Base-by-base conservation (phyloP, 1,139 yeast species). In the Suhomyces bribrorum region DNA sequence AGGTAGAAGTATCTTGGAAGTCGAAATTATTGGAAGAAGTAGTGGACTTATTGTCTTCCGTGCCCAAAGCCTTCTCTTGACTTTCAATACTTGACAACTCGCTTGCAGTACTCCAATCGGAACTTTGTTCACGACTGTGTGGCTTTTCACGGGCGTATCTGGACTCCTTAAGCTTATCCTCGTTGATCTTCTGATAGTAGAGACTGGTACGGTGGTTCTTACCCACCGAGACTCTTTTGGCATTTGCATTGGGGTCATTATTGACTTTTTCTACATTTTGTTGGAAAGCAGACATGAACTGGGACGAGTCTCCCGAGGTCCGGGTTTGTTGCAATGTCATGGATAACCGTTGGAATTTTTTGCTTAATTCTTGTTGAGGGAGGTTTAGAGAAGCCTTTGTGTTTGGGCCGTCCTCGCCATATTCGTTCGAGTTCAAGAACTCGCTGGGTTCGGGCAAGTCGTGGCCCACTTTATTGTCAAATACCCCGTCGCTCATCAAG, bases 231-330 rank as follows among this genome's bases (percentile, higher is more conserved):
- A 35, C 26, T 26, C 43, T 32, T 28, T 43, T 30, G 23, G 42
- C 37, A 26, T 35, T 33, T 5, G 44, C 29, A 9, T 35, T 34
- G 11, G 41, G 38, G 27, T 41, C 49, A 31, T 45, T 42, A 34
- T 54, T 56, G 15, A 49, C 57, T 14, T 48, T 50, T 20, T 59
- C 59, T 13, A 62, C 60, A 44, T 71, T 72, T 44, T 66, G 70
- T 44, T 66, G 73, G 49, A 73, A 72, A n/a, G 64, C 53, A 38
- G 52, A 61, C 62, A 70, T 67, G 48, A 73, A 72, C 31, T 61
- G 57, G 41, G 66, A 57, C 2, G 76, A 70, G 40, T 70, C 75
- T 12, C 66, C 66, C 4, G 75, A 66, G 1, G 72, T 59, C 16
- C 50, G 37, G 2, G 64, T 51, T 24, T 63, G 62, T 38, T 66